phyloP scores from a whole-genome alignment of 2,329 filamentous ascomycete genomes.

The Epichloe coenophiala region DNA sequence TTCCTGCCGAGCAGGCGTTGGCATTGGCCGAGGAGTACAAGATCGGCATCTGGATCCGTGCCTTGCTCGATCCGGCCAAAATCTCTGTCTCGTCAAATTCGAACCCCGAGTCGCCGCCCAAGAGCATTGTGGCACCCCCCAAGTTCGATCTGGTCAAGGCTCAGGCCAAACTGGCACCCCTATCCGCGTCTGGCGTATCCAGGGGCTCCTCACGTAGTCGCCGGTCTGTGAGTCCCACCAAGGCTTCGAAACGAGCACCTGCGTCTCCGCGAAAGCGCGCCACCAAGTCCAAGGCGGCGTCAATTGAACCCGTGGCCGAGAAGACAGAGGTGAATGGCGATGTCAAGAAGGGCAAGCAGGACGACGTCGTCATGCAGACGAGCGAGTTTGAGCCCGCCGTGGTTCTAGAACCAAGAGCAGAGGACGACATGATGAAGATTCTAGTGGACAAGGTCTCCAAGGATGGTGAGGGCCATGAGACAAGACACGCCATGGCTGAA shows the following conservation, averaged over 20 bases:
- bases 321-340: conserved; percentile 19
- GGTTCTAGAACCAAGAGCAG: conserved; percentile 37
- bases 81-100: conserved; percentile 49
- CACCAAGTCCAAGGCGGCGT: conserved; percentile 28
- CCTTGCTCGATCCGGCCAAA: conserved; percentile 78
- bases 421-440: conserved; percentile 51
- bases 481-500: conserved; percentile 59
- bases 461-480: conserved; percentile 44
- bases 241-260: conserved; percentile 30
- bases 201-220: conserved; percentile 36
- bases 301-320: conserved; percentile 17
- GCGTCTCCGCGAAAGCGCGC: conserved; percentile 43
- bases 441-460: conserved; percentile 51
- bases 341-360: conserved; percentile 16
- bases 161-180: conserved; percentile 32
- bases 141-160: conserved; percentile 49
- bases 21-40: conserved; percentile 75
- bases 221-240: conserved; percentile 45
- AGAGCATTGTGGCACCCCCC: conserved; percentile 75
- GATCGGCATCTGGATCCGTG: conserved; percentile 76
- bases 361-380: conserved; percentile 29
- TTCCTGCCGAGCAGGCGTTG: conserved; percentile 70
- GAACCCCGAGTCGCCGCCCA: conserved; percentile 52
- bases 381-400: conserved; percentile 35
- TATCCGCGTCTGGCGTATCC: conserved; percentile 31